phyloP scores from a whole-genome alignment of 2,329 filamentous ascomycete species.

The Fusarium clavum region DNA sequence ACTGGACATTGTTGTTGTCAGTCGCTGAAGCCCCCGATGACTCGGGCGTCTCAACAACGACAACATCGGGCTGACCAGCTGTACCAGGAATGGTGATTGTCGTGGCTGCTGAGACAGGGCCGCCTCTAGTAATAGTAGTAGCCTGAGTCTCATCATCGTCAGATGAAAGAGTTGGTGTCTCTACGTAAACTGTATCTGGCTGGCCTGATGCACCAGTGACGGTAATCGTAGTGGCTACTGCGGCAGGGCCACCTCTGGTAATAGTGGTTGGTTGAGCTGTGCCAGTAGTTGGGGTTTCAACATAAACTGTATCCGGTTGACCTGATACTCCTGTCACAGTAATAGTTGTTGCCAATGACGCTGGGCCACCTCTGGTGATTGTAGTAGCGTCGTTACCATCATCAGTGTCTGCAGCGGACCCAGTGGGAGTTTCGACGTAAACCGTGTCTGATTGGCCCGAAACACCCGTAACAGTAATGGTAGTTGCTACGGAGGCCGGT shows the following conservation, averaged over 20 bases:
- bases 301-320: background rate
- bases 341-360: background rate
- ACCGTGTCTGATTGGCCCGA: background rate
- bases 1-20: background rate
- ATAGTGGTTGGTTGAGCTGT: background rate
- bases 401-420: no score
- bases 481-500: background rate
- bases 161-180: background rate
- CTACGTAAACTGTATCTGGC: background rate
- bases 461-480: background rate
- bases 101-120: background rate
- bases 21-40: background rate
- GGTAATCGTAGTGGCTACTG: no score
- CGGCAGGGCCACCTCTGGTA: background rate
- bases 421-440: background rate
- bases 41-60: slow-evolving; percentile 10
- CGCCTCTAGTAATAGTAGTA: background rate
- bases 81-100: background rate
- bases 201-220: no score
- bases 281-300: background rate
- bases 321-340: background rate
- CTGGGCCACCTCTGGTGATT: background rate
- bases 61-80: slow-evolving; percentile 3
- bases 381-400: background rate
- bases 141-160: background rate